These are phyloP conservation scores for Tolypocladium tropicale DNA, from an alignment of 2,329 filamentous ascomycete genomes.

Conservation along the genomic window DNA sequence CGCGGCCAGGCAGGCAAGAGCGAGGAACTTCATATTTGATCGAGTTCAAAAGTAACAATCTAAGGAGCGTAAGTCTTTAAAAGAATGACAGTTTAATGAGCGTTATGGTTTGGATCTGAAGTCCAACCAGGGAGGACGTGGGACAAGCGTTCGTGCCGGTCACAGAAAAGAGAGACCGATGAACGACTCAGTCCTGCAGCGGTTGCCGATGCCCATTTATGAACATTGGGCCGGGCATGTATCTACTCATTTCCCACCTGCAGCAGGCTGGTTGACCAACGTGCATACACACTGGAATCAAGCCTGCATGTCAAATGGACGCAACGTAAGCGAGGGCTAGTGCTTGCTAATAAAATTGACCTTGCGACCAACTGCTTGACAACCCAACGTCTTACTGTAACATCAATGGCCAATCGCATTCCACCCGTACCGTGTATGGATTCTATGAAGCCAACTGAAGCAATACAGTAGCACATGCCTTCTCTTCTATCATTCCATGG, in stretches of 20 bases:
- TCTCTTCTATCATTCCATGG: neutral
- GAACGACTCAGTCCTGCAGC: neutral
- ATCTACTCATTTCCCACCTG: neutral
- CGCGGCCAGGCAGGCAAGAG: constrained; percentile 3
- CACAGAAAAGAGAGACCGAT: neutral
- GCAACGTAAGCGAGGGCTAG: neutral
- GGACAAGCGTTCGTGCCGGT: neutral
- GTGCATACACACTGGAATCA: neutral
- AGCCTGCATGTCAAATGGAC: neutral
- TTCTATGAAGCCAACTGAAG: neutral
- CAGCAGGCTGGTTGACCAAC: neutral
- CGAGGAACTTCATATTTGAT: constrained; percentile 5
- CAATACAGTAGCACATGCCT: neutral
- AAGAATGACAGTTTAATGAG: neutral
- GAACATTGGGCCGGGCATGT: too few species aligned
- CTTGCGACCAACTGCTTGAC: neutral
- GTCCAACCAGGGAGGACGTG: neutral
- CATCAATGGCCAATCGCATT: neutral
- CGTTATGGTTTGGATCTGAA: neutral
- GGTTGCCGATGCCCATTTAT: neutral
- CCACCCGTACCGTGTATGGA: neutral
- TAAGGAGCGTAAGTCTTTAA: too few species aligned
- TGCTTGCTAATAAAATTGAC: neutral
- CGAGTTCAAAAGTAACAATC: too few species aligned
- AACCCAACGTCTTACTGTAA: too few species aligned